Evolutionary conservation across 2,329 filamentous ascomycete genomes (phyloP), one percentile per base, ranked within the genome.

Genomic region (Trichoderma harzianum): DNA sequence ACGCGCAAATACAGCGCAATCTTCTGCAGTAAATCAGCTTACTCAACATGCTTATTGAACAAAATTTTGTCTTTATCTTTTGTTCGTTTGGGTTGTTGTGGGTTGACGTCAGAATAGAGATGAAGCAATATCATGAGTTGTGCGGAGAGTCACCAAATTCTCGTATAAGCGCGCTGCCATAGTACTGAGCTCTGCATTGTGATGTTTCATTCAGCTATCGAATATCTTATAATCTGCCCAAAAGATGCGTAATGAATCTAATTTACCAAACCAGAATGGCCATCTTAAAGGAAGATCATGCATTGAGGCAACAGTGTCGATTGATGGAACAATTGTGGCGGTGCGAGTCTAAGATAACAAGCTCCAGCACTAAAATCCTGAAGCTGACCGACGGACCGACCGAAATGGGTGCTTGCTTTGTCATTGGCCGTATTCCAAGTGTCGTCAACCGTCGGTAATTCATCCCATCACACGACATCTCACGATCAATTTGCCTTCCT

Each of bases 341-440:
- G 28, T 34, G 55, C 55, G 53, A 60, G 18, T 69, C 21, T n/a
- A 8, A 43, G 39, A 43, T 43, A 43, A 43, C 16, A 51, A 36
- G 28, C 6, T 69, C 21, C 36, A 47, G 66, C 66, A 69, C 66
- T 69, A 69, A 61, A 34, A 26, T 16, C 26, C 16, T 58, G n/a
- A 32, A 69, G 55, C 66, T 51, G 26, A 69, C 66, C 36, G 57
- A 34, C 32, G 21, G 34, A 58, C 51, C 30, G 30, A 34, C 47
- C 21, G 34, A 57, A 30, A 65, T 62, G 18, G n/a, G 55, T 58
- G 55, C 36, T 6, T 61, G 51, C 30, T 57, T 67, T 57, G 47
- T 67, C 32, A 67, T 36, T 53, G 47, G 21, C n/a, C 47, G 11
- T 24, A 24, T 53, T 53, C 47, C 47, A 53, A 51, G n/a, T 21